These are phyloP conservation scores for Cornus suecica DNA, from an alignment of 148 eudicot species.

Conservation along the genomic window DNA sequence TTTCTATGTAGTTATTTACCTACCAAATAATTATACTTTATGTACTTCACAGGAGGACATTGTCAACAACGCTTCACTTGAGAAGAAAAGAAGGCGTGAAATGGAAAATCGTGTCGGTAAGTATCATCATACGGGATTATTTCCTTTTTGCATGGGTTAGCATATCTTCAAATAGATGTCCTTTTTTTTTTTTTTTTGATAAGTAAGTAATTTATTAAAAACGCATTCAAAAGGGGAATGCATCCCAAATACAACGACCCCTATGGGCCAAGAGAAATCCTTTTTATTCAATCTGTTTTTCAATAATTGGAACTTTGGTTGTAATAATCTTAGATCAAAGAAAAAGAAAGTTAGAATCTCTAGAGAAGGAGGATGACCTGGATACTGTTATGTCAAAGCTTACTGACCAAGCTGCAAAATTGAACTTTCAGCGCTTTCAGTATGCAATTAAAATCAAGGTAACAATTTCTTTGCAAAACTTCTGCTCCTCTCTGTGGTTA, in stretches of 20 bases:
- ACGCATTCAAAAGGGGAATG: too few relatives aligned
- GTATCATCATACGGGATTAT: conserved; percentile 21
- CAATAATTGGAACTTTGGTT: conserved; percentile 4
- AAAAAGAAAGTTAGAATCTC: conserved; percentile 35
- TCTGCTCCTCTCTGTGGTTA: background rate
- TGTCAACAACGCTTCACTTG: conserved; percentile 25
- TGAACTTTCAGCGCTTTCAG: conserved; percentile 51
- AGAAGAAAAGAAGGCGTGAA: conserved; percentile 51
- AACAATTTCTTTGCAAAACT: background rate
- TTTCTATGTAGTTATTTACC: background rate
- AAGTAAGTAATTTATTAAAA: too few relatives aligned
- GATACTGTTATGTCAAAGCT: conserved; percentile 54
- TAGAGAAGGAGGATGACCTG: conserved; percentile 60
- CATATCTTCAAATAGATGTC: background rate
- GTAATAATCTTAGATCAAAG: conserved; percentile 44
- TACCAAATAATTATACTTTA: background rate
- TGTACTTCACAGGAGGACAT: conserved; percentile 60
- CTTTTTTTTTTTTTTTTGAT: too few relatives aligned
- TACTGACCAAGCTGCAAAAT: conserved; percentile 39
- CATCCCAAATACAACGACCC: too few relatives aligned
- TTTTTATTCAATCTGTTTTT: background rate
- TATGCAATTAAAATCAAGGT: conserved; percentile 70
- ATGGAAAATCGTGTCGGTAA: conserved; percentile 65
- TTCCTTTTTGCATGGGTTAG: background rate
- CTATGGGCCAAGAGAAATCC: too few relatives aligned